Evolutionary conservation across 2,329 filamentous ascomycete genomes (phyloP).

Genomic region (Microcyclosporella mali): DNA sequence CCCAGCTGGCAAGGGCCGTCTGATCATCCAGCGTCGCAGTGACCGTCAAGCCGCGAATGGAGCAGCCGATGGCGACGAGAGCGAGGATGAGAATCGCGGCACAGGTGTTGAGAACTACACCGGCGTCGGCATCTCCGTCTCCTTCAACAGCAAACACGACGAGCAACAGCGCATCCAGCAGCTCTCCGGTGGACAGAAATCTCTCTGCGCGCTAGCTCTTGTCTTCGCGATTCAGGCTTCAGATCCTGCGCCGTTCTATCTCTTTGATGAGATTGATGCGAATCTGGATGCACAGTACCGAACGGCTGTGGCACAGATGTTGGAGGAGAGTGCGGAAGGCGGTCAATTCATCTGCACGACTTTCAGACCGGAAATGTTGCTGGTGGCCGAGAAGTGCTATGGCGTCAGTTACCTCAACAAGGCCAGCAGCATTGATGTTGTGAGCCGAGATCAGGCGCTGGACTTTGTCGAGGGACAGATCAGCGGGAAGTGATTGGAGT

Average conservation of each 20-base stretch:
- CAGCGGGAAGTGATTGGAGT: slow-evolving; percentile 11
- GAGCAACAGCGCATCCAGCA: slow-evolving; percentile 98
- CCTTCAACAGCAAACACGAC: slow-evolving; percentile 97
- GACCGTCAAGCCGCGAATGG: slow-evolving; percentile 54
- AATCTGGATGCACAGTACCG: slow-evolving; percentile 97
- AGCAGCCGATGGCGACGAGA: slow-evolving; percentile 52
- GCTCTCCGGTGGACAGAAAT: slow-evolving; percentile 90
- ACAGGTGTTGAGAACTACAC: slow-evolving; percentile 80
- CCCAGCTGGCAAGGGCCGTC: slow-evolving; percentile 80
- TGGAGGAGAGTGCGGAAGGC: slow-evolving; percentile 51
- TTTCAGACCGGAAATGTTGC: slow-evolving; percentile 92
- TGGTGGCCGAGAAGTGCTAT: slow-evolving; percentile 95
- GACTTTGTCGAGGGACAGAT: slow-evolving; percentile 88
- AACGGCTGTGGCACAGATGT: slow-evolving; percentile 84
- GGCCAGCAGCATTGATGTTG: slow-evolving; percentile 88
- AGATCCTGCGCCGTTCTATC: slow-evolving; percentile 95
- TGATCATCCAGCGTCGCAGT: slow-evolving; percentile 86
- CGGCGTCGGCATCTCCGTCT: slow-evolving; percentile 92
- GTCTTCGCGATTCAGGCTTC: slow-evolving; percentile 99
- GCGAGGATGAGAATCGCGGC: slow-evolving; percentile 47
- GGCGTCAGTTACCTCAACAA: slow-evolving; percentile 89
- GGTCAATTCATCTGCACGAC: slow-evolving; percentile 97
- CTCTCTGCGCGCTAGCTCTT: slow-evolving; percentile 90
- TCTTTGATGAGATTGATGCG: slow-evolving; percentile 98
- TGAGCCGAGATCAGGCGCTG: slow-evolving; percentile 77